Evolutionary conservation across 129 eudicot genomes (phyloP), one percentile per base, ranked within the genome.

Genomic region (Flaveria trinervia): DNA sequence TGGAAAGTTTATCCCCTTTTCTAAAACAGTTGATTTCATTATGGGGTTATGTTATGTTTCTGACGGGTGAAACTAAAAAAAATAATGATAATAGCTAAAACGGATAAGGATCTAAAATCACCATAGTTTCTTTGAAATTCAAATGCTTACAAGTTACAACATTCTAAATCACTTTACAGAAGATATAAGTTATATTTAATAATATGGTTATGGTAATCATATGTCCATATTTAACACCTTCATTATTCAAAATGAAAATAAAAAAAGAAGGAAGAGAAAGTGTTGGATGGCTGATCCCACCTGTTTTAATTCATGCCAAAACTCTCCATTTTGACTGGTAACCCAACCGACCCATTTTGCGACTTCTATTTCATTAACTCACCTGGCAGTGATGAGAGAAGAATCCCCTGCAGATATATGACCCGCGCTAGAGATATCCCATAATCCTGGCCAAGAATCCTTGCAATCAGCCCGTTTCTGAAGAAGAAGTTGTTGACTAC

Each of bases 391-490:
- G 54, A 87, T 68, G 61, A 93, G 97, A 65, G 96, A 90, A 51
- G 97, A 77, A 75, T 93, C 96, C 17, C 98, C 98, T 44, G 98
- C 96, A 48, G 98, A 90, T 75, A 93, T 77, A 80, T 93, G 98
- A 68, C 98, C 98, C 17, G 98, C 98, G 81, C 98, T 90, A 39
- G 98, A 93, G 16, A 93, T 87, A 88, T 93, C 98, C 98, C 98
- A 93, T 68, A 79, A 71, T 39, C 97, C 91, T 68, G 98, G 88
- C 97, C 97, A 93, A 44, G 98, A 90, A 84, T 93, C 98, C 82
- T 93, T 93, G 85, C 92, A 84, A 71, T 82, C 91, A 48, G 97
- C 88, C 54, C 97, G 96, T 28, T 30, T 82, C 48, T 93, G 98
- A 9, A 93, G 83, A 70, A 93, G 98, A 61, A 93, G 88, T 70